Base-by-base conservation (phyloP, 495 filamentous ascomycete genomes). In the Penicillium robsamsonii region DNA sequence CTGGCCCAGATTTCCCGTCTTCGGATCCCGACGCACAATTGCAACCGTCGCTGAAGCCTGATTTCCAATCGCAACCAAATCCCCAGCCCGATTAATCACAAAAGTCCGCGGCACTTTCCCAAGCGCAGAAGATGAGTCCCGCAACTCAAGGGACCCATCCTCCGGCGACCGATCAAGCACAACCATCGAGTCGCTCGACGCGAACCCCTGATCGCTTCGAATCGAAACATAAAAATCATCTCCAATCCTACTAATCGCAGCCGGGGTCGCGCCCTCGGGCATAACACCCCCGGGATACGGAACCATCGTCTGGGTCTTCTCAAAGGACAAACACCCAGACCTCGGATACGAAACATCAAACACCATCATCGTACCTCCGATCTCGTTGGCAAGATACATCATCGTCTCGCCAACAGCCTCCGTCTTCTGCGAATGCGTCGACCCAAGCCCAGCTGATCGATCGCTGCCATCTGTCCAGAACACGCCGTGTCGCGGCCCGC, bases 401-500 rank as follows among this genome's bases (percentile, higher is more conserved):
- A 77, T 75, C 46, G 70, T 67, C 35, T 60, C 50, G 8, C 61
- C 68, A 1, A 57, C 61, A 8, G 68, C 61, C 1, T 71, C 65
- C 13, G 56, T 43, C 52, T 68, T 56, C 1, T 71, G 73, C 25
- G 41, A 44, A 40, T 58, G 56, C 22, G 45, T 58, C 8, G 40
- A 18, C 41, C 22, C 17, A 4, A 17, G 54, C 5, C 1, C 18
- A n/a, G 22, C 29, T 13, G 35, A 18, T 7, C 31, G 15, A 53
- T 50, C 53, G 9, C 57, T 58, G 1, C 50, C 52, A 10, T 69
- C 62, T 4, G 61, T 59, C 59, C 75, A 75, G 72, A 91, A 93
- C 4, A 77, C 69, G 9, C 76, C 85, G 59, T 92, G 89, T 3
- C 89, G 78, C 2, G 88, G 89, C 0, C 89, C 89, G 17, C 77